phyloP scores from a whole-genome alignment of 441 rosid species.

The Croton setiger region DNA sequence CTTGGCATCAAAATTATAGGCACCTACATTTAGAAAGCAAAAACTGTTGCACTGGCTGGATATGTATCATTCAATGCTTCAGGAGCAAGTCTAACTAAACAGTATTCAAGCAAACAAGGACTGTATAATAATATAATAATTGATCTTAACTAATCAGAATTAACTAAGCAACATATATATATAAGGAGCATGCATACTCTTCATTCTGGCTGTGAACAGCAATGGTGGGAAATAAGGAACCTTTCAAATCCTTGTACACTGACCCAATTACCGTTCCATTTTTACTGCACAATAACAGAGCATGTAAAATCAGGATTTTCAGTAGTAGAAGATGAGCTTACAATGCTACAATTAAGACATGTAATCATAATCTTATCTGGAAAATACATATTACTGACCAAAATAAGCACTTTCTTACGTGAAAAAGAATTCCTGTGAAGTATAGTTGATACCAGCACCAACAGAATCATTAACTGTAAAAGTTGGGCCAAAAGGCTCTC shows the following conservation, averaged over 20 bases:
- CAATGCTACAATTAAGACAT: not conserved
- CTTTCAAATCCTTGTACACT: conserved; percentile 58
- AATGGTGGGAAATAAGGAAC: conserved; percentile 78
- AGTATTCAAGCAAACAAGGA: not conserved
- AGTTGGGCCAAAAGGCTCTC: conserved; percentile 85
- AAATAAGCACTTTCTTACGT: conserved; percentile 57
- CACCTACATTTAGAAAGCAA: not conserved
- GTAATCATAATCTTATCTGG: conserved; percentile 11
- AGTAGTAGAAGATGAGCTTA: conserved; percentile 9
- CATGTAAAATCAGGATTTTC: conserved; percentile 15
- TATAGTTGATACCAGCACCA: conserved; percentile 93
- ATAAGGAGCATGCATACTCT: conserved; percentile 54
- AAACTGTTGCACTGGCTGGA: not conserved
- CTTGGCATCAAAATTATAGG: not conserved
- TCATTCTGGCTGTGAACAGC: conserved; percentile 94
- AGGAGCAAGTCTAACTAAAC: not conserved
- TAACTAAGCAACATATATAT: not conserved
- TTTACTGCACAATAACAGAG: conserved; percentile 46
- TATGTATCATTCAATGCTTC: not conserved
- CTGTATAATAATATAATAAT: not conserved
- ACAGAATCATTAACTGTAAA: conserved; percentile 70
- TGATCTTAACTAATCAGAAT: not conserved
- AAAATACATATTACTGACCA: conserved; percentile 10
- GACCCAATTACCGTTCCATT: conserved; percentile 72
- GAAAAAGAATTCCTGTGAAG: conserved; percentile 80